Percentiles rank a stretch among this genome's conserved stretches.
phyloP scores from a whole-genome alignment of 169 alveolate species.

The Gregarina niphandrodes region DNA sequence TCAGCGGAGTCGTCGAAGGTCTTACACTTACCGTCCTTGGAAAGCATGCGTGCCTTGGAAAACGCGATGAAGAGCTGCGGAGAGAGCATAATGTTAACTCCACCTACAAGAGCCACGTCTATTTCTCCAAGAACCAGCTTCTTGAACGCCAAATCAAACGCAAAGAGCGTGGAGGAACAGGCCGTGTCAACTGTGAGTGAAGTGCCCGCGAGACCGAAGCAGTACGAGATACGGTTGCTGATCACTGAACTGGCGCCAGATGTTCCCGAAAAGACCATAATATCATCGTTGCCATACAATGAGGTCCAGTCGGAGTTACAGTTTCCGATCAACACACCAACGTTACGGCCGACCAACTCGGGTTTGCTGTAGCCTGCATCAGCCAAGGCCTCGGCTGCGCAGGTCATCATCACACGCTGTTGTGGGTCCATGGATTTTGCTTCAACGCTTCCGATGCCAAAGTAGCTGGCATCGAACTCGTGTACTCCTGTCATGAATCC shows the following conservation, averaged over 20 bases:
- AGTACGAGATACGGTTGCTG: slow-evolving; percentile 33
- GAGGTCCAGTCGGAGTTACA: slow-evolving; percentile 33
- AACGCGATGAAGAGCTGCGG: slow-evolving; percentile 14
- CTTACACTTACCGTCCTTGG: slow-evolving; percentile 21
- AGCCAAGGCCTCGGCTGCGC: slow-evolving; percentile 13
- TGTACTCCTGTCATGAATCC: slow-evolving; percentile 16
- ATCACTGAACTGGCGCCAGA: slow-evolving; percentile 27
- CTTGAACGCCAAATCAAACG: slow-evolving; percentile 28
- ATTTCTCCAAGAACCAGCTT: slow-evolving; percentile 13
- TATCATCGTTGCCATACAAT: slow-evolving; percentile 2
- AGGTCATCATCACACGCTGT: slow-evolving; percentile 32
- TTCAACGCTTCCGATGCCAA: slow-evolving; percentile 15
- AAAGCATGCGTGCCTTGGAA: slow-evolving; percentile 23
- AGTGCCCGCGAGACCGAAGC: slow-evolving; percentile 32
- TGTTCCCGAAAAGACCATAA: slow-evolving; percentile 24
- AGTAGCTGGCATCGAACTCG: slow-evolving; percentile 18
- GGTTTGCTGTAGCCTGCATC: slow-evolving; percentile 16
- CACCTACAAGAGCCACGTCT: slow-evolving; percentile 15
- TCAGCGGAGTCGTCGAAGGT: slow-evolving; percentile 32
- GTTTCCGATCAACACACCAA: slow-evolving; percentile 32
- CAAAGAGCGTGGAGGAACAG: slow-evolving; percentile 42
- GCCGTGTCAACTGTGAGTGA: slow-evolving; percentile 40
- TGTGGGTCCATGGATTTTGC: slow-evolving; percentile 35
- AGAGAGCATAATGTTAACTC: slow-evolving; percentile 13
- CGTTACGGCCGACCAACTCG: slow-evolving; percentile 5